Conservation (phyloP, 164 flowering plant genomes). For the Cinnamomum chago region DNA sequence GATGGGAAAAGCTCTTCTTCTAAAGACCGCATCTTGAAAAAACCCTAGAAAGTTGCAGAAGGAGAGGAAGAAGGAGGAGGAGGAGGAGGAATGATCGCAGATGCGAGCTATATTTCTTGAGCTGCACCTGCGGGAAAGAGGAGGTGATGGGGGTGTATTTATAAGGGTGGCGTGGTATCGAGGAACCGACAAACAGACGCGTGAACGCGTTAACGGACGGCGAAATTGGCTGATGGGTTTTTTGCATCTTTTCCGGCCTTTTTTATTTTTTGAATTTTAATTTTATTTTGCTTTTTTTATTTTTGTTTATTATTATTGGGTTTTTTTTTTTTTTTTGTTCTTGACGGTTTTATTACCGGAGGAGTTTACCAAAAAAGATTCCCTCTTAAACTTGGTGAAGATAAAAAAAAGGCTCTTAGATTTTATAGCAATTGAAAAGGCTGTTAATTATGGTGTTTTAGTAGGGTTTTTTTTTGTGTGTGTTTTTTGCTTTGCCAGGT, state of each 20-base stretch:
- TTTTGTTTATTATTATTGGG: no score
- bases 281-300: no score
- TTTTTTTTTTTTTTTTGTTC: no score
- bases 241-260: no score
- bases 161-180: constrained; percentile 2
- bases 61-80: not conserved
- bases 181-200: constrained; percentile 9
- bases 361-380: no score
- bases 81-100: not conserved
- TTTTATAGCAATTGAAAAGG: no score
- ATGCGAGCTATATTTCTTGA: not conserved
- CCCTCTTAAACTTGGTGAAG: not conserved
- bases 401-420: no score
- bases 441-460: accelerated
- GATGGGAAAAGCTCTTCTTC: constrained; percentile 32
- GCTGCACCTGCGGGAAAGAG: constrained; percentile 10
- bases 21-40: constrained; percentile 13
- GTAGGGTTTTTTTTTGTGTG: accelerated
- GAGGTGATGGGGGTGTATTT: constrained; percentile 1
- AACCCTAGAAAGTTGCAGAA: not conserved
- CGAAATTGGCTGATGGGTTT: not conserved
- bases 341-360: no score
- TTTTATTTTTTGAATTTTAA: no score
- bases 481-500: no score
- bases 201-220: constrained; percentile 18